Conservation (phyloP, 1,284 basidiomycete genomes). For the Somion occarium region DNA sequence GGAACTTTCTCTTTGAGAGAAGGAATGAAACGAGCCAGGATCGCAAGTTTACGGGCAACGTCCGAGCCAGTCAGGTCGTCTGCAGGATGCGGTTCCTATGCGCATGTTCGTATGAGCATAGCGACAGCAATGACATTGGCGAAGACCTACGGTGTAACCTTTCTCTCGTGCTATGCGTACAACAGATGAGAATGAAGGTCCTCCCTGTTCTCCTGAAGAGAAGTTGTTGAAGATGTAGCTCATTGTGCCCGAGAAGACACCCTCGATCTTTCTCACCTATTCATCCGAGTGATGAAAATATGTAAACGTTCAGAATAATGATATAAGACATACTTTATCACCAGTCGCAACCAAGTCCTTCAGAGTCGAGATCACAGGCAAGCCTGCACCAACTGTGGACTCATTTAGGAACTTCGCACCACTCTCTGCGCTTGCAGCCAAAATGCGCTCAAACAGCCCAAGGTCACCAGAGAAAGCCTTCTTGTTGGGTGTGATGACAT, state of each 20-base stretch:
- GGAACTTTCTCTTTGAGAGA: conserved; percentile 50
- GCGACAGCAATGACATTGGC: not conserved
- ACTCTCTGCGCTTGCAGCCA: conserved; percentile 47
- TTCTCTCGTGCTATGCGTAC: conserved; percentile 87
- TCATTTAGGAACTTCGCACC: conserved; percentile 83
- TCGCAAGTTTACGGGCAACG: conserved; percentile 95
- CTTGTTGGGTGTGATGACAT: conserved; percentile 97
- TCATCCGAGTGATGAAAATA: not conserved
- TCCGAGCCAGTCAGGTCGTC: conserved; percentile 97
- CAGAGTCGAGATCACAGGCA: conserved; percentile 90
- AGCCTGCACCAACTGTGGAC: conserved; percentile 91
- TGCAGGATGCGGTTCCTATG: conserved; percentile 91
- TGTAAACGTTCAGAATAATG: not conserved
- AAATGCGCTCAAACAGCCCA: conserved; percentile 69
- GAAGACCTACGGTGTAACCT: conserved; percentile 80
- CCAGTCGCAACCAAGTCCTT: conserved; percentile 91
- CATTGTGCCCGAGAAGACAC: conserved; percentile 92
- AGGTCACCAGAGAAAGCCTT: conserved; percentile 88
- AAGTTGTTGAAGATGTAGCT: conserved; percentile 99
- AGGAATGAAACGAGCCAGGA: conserved; percentile 80
- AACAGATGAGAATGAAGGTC: conserved; percentile 81
- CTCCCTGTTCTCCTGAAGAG: conserved; percentile 56
- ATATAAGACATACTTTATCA: conserved; percentile 60
- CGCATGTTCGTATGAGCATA: not conserved
- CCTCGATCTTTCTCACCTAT: conserved; percentile 76